Evolutionary conservation across 305 asterid species (phyloP).

Genomic region (Coffea humblotiana): DNA sequence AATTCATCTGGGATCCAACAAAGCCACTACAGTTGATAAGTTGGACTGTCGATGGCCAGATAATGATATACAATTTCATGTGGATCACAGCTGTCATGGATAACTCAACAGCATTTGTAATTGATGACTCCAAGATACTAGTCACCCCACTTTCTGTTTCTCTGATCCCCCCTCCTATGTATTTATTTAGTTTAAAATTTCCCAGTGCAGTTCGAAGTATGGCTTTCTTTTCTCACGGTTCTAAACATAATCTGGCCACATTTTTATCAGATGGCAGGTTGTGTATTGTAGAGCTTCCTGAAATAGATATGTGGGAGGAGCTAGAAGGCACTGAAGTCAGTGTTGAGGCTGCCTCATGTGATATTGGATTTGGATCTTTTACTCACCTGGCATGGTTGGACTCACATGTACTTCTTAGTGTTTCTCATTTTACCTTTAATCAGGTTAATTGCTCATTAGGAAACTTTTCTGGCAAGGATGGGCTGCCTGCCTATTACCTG

Average conservation of each 20-base stretch:
- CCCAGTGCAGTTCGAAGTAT: constrained; percentile 59
- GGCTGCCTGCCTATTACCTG: constrained; percentile 46
- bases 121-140: constrained; percentile 69
- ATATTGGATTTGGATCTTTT: constrained; percentile 38
- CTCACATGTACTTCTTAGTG: constrained; percentile 66
- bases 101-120: constrained; percentile 76
- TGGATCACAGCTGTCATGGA: constrained; percentile 86
- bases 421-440: constrained; percentile 34
- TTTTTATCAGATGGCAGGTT: constrained; percentile 83
- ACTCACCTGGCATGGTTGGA: constrained; percentile 75
- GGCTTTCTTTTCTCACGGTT: constrained; percentile 39
- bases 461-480: constrained; percentile 35
- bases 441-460: constrained; percentile 25
- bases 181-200: constrained; percentile 59
- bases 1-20: constrained; percentile 80
- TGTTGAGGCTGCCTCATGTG: constrained; percentile 57
- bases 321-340: constrained; percentile 67
- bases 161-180: constrained; percentile 93
- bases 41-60: constrained; percentile 75
- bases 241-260: constrained; percentile 66
- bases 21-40: constrained; percentile 60
- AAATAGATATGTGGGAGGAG: constrained; percentile 81
- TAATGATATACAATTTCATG: constrained; percentile 55
- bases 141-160: constrained; percentile 76
- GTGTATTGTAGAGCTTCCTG: constrained; percentile 78